Base-by-base conservation (phyloP, 2,329 filamentous ascomycete species). In the Allantophomopsis lycopodina region DNA sequence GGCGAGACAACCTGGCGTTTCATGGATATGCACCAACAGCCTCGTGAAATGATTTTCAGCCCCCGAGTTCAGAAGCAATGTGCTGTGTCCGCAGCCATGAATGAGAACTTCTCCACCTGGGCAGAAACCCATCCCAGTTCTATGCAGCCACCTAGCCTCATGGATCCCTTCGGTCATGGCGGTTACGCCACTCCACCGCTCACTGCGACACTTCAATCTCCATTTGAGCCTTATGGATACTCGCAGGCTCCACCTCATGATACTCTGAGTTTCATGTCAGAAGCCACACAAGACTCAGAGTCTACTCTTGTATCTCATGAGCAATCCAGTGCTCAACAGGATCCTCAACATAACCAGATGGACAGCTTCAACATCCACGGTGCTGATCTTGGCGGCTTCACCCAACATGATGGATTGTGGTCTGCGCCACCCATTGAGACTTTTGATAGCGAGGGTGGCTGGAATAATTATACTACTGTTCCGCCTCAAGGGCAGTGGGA, bases 1-100 rank as follows among this genome's bases (percentile, higher is more conserved):
- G 63, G 68, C 1, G 69, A 68, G 13, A 74, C 73, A 2, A 68
- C 65, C 31, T 79, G 75, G 76, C 64, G 71, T 17, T 79, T 76
- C 61, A 56, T 80, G 41, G 46, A 54, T 36, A 37, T 48, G 7
- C 32, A 42, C 23, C 46, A 48, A n/a, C 41, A 41, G 14, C 40
- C 42, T n/a, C 43, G 50, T 11, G 41, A 45, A 5, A 42, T 46
- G 38, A 46, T 45, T 17, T 55, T 56, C 52, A 52, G 50, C 12
- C 54, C 50, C 15, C 45, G 49, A n/a, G 50, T 51, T 13, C 42
- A 48, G 46, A 18, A 68, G 65, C 2, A 55, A 46, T 69, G 75
- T 47, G 69, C 73, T 43, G 53, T 73, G 41, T 62, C 62, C 35
- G 66, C 71, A 0, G 60, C 61, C 30, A 76, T 76, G 70, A 71